These are phyloP conservation scores for Kwoniella sp. DNA, from an alignment of 768 basidiomycete genomes.

Conservation along the genomic window DNA sequence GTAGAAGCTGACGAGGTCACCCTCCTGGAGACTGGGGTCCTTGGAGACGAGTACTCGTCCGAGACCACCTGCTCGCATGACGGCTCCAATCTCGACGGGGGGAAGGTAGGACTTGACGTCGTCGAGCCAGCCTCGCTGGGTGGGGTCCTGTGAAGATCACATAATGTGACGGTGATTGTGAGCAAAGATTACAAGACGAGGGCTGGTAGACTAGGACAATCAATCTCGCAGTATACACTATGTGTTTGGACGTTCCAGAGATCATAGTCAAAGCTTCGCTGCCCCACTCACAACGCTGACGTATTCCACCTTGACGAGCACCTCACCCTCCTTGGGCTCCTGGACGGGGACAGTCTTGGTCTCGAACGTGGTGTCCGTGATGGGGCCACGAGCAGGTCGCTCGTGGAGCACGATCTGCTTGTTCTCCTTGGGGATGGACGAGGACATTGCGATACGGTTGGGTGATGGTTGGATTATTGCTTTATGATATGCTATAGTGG, in stretches of 20 bases:
- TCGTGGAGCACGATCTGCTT: constrained; percentile 68
- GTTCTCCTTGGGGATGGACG: constrained; percentile 28
- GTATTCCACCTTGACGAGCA: constrained; percentile 77
- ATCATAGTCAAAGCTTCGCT: background rate
- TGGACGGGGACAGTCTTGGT: constrained; percentile 55
- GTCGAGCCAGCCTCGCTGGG: constrained; percentile 78
- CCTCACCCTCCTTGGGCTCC: constrained; percentile 59
- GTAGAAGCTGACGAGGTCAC: constrained; percentile 66
- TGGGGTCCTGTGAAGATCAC: constrained; percentile 71
- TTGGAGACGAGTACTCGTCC: constrained; percentile 68
- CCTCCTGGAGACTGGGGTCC: constrained; percentile 64
- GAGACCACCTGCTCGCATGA: constrained; percentile 73
- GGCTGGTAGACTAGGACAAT: too few species aligned
- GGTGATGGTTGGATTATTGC: too few species aligned
- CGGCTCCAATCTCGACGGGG: constrained; percentile 66
- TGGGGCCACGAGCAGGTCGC: constrained; percentile 70
- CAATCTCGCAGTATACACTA: background rate
- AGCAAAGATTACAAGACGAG: background rate
- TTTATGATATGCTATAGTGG: too few species aligned
- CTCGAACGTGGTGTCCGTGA: constrained; percentile 70
- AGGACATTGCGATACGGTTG: constrained; percentile 3
- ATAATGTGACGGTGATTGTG: background rate
- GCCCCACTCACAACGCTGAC: constrained; percentile 56
- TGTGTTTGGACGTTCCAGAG: too few species aligned
- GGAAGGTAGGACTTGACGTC: constrained; percentile 64